Evolutionary conservation across 2,329 filamentous ascomycete species (phyloP), one percentile per base, ranked within the genome.

Genomic region (Hirsutella thompsonii): DNA sequence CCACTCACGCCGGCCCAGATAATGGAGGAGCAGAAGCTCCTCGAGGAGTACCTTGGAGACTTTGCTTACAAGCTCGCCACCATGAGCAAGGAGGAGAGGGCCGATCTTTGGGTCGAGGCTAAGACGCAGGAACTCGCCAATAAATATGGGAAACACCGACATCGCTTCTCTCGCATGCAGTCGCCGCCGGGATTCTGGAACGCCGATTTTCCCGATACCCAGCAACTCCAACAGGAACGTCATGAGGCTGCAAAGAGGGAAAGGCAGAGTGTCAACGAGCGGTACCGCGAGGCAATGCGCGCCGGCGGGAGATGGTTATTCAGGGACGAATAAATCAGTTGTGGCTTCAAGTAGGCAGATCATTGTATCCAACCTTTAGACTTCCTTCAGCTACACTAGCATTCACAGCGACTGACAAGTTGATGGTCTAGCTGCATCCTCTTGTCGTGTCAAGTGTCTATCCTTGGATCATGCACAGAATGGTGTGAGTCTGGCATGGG

Each of bases 151-250:
- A 86, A 72, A 55, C 89, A 95, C 60, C 73, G 83, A 42, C 75
- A 90, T 50, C 71, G 78, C 21, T 88, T 82, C 58, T 74, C 80
- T 44, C 74, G 87, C 39, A 71, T 75, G 46, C 69, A 66, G 36
- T 86, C 83, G 9, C 89, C 92, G 11, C 86, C 87, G 2, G 89
- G 88, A 0, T 96, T 86, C 56, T 98, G 92, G 92, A 72, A 85
- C 41, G 74, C 82, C 2, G 90, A 94, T 50, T 94, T 98, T 56
- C 89, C 90, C 1, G 78, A 67, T 20, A 95, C 92, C 1, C 92
- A 96, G 57, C 85, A 95, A 59, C 62, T 80, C 21, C 67, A 75
- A 49, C 64, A 69, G 40, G 77, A 90, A 51, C 74, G 74, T 43
- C 69, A 72, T 44, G 77, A 79, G 54, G 83, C 82, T 0, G 69